Conservation (phyloP, 176 grass and related monocot genomes). For the Ensete ventricosum region DNA sequence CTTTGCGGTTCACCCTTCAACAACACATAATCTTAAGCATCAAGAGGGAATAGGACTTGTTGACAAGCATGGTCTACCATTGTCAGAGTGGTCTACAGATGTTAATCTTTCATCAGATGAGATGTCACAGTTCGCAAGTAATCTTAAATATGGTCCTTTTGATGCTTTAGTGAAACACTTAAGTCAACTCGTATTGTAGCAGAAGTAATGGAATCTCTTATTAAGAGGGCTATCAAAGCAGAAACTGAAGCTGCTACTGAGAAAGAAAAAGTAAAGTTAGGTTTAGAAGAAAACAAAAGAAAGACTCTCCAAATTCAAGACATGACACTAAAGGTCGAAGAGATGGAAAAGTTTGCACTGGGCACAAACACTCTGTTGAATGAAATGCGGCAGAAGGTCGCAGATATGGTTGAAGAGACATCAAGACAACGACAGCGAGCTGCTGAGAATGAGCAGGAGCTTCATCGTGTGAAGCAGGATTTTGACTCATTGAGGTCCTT, state of each 20-base stretch:
- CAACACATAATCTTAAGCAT: slow-evolving; percentile 18
- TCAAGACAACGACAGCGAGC: slow-evolving; percentile 62
- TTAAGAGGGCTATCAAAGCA: slow-evolving; percentile 58
- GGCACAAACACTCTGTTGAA: slow-evolving; percentile 63
- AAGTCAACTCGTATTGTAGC: slow-evolving; percentile 57
- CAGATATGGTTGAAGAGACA: slow-evolving; percentile 85
- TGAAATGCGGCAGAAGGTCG: slow-evolving; percentile 83
- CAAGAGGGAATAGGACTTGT: slow-evolving; percentile 56
- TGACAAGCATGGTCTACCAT: slow-evolving; percentile 52
- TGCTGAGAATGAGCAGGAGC: slow-evolving; percentile 82
- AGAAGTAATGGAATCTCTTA: slow-evolving; percentile 61
- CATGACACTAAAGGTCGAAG: slow-evolving; percentile 64
- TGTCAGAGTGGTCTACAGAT: slow-evolving; percentile 45
- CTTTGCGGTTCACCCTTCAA: slow-evolving; percentile 5
- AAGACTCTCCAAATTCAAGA: slow-evolving; percentile 66
- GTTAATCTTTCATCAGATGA: slow-evolving; percentile 12
- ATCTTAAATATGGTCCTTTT: background rate
- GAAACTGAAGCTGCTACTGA: slow-evolving; percentile 53
- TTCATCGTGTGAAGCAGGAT: slow-evolving; percentile 73
- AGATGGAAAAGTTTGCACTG: slow-evolving; percentile 84
- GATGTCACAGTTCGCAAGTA: background rate
- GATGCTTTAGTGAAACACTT: slow-evolving; percentile 46
- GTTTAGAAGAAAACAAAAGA: slow-evolving; percentile 67
- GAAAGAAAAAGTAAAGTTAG: slow-evolving; percentile 65
- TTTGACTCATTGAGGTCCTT: slow-evolving; percentile 78